A percentile compares a stretch with the other conserved stretches of the same genome.
Evolutionary conservation across 2,329 filamentous ascomycete species (phyloP).

Genomic region (Eutypa lata): DNA sequence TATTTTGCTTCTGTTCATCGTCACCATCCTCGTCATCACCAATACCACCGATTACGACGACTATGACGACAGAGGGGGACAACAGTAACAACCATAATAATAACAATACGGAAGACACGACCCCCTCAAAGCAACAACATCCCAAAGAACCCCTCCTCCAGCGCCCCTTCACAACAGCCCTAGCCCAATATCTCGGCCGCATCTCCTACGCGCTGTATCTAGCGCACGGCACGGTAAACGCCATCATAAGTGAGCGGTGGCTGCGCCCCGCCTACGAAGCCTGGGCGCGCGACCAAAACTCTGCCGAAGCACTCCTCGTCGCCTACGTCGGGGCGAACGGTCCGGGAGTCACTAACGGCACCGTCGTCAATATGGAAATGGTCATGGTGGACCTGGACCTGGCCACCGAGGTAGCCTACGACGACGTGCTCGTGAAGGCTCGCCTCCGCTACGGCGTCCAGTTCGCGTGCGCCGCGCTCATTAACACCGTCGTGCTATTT

Average conservation of each 20-base stretch:
- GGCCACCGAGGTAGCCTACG: neutral
- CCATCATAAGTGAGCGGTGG: slow-evolving; percentile 1
- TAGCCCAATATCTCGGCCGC: slow-evolving; percentile 19
- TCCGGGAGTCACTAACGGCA: too few species aligned
- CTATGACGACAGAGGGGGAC: too few species aligned
- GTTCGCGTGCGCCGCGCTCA: neutral
- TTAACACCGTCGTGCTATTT: slow-evolving; percentile 14
- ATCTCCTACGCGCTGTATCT: slow-evolving; percentile 21
- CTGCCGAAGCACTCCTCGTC: neutral
- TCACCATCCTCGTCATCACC: too few species aligned
- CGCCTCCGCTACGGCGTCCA: neutral
- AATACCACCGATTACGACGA: too few species aligned
- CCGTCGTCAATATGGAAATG: too few species aligned
- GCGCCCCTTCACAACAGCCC: slow-evolving; percentile 16
- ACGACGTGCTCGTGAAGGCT: neutral
- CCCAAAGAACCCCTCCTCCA: slow-evolving; percentile 9
- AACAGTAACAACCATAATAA: too few species aligned
- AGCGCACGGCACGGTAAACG: slow-evolving; percentile 12
- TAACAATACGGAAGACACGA: too few species aligned
- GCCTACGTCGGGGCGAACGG: neutral
- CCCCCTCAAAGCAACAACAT: too few species aligned
- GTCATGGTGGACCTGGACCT: neutral
- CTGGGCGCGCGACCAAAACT: neutral
- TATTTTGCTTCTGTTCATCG: too few species aligned
- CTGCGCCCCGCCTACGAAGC: neutral